Conservation (phyloP, 176 grass and related monocot species). For the Poa annua region DNA sequence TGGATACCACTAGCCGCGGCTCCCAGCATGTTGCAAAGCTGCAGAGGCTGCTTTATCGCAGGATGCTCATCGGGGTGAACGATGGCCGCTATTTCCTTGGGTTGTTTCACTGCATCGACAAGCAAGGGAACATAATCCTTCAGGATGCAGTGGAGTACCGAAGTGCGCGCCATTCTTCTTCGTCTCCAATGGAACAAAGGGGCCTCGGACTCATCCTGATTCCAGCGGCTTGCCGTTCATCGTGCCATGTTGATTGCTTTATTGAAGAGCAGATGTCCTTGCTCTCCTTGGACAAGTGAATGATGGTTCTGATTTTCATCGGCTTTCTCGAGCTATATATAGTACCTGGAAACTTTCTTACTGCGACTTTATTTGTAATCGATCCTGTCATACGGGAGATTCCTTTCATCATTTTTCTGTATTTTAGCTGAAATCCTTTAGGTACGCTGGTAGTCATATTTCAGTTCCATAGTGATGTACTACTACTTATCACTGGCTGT, state of each 20-base stretch:
- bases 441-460: neutral
- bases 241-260: conserved; percentile 82
- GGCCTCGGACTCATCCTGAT: conserved; percentile 89
- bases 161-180: conserved; percentile 33
- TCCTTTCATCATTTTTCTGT: too few relatives aligned
- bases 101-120: conserved; percentile 90
- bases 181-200: conserved; percentile 62
- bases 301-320: neutral
- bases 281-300: conserved; percentile 56
- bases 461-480: neutral
- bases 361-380: neutral
- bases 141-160: conserved; percentile 92
- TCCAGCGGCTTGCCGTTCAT: conserved; percentile 70
- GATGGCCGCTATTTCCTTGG: conserved; percentile 86
- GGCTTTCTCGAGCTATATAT: neutral
- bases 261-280: conserved; percentile 79
- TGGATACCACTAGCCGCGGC: conserved; percentile 20
- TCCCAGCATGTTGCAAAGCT: conserved; percentile 64
- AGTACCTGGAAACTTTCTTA: neutral
- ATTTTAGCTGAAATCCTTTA: too few relatives aligned
- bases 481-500: neutral
- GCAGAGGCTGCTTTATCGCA: conserved; percentile 71
- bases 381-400: neutral
- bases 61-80: conserved; percentile 77
- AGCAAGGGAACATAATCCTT: conserved; percentile 94